phyloP scores from a whole-genome alignment of 1,284 basidiomycete species.

The Golubevia pallescens region DNA sequence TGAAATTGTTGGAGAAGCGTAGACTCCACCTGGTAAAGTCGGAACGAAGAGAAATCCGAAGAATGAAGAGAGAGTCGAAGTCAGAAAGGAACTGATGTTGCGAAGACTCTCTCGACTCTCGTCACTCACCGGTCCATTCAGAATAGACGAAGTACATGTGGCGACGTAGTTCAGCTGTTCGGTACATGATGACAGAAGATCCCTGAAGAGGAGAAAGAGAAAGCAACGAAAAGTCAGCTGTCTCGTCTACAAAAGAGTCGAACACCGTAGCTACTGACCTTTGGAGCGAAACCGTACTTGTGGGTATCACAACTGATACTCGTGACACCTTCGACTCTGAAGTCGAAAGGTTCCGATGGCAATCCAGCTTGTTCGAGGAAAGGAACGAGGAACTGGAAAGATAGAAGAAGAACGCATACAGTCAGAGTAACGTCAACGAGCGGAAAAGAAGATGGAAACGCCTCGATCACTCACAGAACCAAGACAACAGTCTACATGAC shows the following conservation, averaged over 20 bases:
- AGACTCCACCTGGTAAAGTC: slow-evolving; percentile 46
- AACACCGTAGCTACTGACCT: slow-evolving; percentile 27
- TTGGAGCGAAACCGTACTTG: slow-evolving; percentile 64
- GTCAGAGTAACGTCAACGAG: neutral
- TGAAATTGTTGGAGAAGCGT: slow-evolving; percentile 56
- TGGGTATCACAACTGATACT: slow-evolving; percentile 61
- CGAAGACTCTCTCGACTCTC: too few relatives aligned
- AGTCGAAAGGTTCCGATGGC: slow-evolving; percentile 55
- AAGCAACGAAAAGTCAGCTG: too few relatives aligned
- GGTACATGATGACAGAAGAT: slow-evolving; percentile 54
- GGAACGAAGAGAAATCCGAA: too few relatives aligned
- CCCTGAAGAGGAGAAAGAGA: neutral
- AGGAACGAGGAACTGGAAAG: slow-evolving; percentile 47
- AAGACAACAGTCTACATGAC: slow-evolving; percentile 62
- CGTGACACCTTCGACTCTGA: slow-evolving; percentile 59
- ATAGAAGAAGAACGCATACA: neutral
- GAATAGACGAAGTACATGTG: slow-evolving; percentile 62
- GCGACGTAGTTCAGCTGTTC: slow-evolving; percentile 30
- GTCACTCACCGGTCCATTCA: slow-evolving; percentile 26
- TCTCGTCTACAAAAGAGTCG: neutral
- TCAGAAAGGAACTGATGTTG: too few relatives aligned
- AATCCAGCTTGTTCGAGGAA: slow-evolving; percentile 55
- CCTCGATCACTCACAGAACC: slow-evolving; percentile 31
- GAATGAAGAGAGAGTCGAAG: too few relatives aligned
- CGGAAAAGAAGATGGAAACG: too few relatives aligned